Base-by-base conservation (phyloP, 179 eudicot species). In the Silene coronaria region DNA sequence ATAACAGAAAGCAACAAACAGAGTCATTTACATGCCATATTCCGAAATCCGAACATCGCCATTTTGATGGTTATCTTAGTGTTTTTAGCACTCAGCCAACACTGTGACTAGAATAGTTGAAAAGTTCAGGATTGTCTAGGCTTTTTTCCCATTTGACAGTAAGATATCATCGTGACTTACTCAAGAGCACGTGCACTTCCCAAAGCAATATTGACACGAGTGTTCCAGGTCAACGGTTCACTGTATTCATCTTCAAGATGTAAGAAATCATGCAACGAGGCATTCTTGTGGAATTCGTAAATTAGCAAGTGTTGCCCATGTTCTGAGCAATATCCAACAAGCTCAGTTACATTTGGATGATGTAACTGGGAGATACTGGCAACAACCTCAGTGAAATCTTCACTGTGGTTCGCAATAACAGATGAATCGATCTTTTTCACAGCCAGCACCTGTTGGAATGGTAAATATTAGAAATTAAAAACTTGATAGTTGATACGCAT, bases 151-250 rank as follows among this genome's bases (percentile, higher is more conserved):
- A 34, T 14, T 66, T 73, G 48, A 67, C 12, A 36, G 34, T 16
- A 23, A 13, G 48, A 22, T n/a, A 12, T 14, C 28, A 36, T 62
- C 13, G 27, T 61, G 60, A 83, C 97, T 91, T 88, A 96, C 99
- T 96, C 99, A 62, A 96, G 84, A 72, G 98, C 97, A 78, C 98
- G 92, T 81, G 99, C 97, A 76, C 93, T 88, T 36, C 99, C 99
- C 77, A 96, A 78, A 77, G 99, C 97, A 86, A 96, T 91, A 87
- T 91, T 89, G 79, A 96, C 96, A 78, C 99, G 99, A 75, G 71
- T 85, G 69, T 91, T 96, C 99, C 99, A 96, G 34, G 93, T 86
- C 76, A 96, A 72, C 53, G 98, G 97, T 85, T 91, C 88, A 82
- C 82, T 91, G 74, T 80, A 79, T 80, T 95, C 99, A 79, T 96